These are phyloP conservation scores for Pleurotus tuber-regium DNA, from an alignment of 768 basidiomycete genomes.

Conservation along the genomic window DNA sequence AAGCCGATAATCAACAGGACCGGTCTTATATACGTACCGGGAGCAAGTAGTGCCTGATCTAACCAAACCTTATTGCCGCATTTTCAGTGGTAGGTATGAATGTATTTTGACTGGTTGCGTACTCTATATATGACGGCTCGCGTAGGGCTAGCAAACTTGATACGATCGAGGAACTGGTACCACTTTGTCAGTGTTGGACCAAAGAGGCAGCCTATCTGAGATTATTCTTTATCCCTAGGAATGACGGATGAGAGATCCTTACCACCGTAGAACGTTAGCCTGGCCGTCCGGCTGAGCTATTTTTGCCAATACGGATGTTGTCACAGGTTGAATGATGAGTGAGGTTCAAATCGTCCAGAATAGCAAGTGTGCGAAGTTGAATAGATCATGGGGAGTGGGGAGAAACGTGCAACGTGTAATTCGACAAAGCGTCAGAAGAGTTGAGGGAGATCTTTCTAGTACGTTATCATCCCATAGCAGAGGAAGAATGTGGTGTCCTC, in stretches of 20 bases:
- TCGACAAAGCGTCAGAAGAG: too few species aligned
- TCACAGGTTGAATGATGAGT: too few species aligned
- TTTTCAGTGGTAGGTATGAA: too few species aligned
- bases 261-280: slow-evolving; percentile 76
- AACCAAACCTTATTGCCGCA: too few species aligned
- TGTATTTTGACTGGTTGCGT: slow-evolving; percentile 17
- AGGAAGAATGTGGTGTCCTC: slow-evolving; percentile 22
- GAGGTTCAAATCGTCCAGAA: too few species aligned
- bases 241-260: too few species aligned
- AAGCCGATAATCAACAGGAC: too few species aligned
- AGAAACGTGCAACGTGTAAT: too few species aligned
- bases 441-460: background rate
- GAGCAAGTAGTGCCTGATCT: slow-evolving; percentile 79
- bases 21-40: slow-evolving; percentile 49
- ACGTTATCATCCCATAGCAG: slow-evolving; percentile 1
- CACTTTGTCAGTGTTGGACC: slow-evolving; percentile 82
- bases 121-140: slow-evolving; percentile 63
- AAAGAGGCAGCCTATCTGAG: slow-evolving; percentile 66
- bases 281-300: slow-evolving; percentile 58
- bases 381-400: too few species aligned
- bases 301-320: too few species aligned
- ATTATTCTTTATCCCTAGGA: too few species aligned
- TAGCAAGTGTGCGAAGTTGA: too few species aligned
- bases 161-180: slow-evolving; percentile 69
- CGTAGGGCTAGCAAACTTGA: slow-evolving; percentile 64